Evolutionary conservation across 2,329 filamentous ascomycete species (phyloP), one percentile per base, ranked within the genome.

Genomic region (Fusarium sp.): DNA sequence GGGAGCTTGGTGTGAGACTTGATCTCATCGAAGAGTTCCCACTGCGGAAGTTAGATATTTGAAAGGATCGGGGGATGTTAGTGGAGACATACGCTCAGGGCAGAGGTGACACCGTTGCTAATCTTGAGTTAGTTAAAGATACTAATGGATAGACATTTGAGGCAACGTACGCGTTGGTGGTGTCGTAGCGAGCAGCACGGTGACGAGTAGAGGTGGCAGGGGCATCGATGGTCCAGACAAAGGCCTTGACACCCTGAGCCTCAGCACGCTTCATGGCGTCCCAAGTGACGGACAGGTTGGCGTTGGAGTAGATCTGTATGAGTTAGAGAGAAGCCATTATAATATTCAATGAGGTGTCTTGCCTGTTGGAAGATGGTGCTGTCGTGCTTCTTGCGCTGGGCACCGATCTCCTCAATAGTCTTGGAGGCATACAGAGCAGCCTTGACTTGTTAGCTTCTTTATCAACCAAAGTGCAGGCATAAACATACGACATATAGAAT

Each of bases 401-500:
- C 75, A 24, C 74, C 78, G 40, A 83, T 81, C 59, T 82, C 74
- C 61, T 83, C 81, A 45, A 83, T 82, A 3, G 81, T 77, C 72
- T 80, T 81, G 54, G 77, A 76, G 0, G 81, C 78, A 40, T 82
- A 82, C 47, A 81, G 64, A 38, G 79, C 78, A 56, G 79, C 70
- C 76, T 78, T 42, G 3, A n/a, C 16, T 4, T 22, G 9, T 47
- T 11, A 71, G 34, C 38, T 24, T 14, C 13, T 47, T 24, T 6
- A 16, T 24, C 22, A 24, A 20, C 10, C 11, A 6, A n/a, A 13
- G 9, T 11, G n/a, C 3, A 5, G 59, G 8, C 4, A 13, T 3
- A 6, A 6, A 73, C 77, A 42, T 72, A 80, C 80, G 13, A 85
- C 82, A 72, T 88, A 88, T 38, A 88, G 80, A 47, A 88, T 85